Evolutionary conservation across 1,139 yeast species (phyloP), one percentile per base, ranked within the genome.

Genomic region (Debaryomycetaceae sp.): DNA sequence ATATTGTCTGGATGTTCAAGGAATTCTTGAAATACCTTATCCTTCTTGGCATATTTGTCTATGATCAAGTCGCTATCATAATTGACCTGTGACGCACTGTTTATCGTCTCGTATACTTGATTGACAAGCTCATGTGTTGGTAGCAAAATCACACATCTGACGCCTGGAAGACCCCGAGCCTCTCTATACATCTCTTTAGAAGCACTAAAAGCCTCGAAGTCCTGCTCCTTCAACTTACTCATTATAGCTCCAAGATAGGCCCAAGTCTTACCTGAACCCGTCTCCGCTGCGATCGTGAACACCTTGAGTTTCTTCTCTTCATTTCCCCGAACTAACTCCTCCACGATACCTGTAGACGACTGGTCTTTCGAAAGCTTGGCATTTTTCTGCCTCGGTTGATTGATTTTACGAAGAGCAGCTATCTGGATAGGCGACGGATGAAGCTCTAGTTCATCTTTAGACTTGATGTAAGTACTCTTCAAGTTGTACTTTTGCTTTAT

Each of bases 241-340:
- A 91, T 55, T 36, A 91, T 53, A 0, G 96, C 90, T 0, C 87
- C 81, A 48, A 91, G 62, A 59, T 91, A 93, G 0, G 97, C 90
- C 82, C 96, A 81, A 0, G 99, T 93, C 62, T 93, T 93, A 6
- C 99, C 98, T 0, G 96, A 85, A 0, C 98, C 99, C 0, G 99
- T 93, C 60, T 93, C 98, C 2, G 97, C 97, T 1, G 97, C 97
- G 46, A 93, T 64, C 3, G 95, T 81, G 66, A 82, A 89, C 0
- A 85, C 76, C 53, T 83, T 83, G 38, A 82, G 63, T 47, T 75
- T 71, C 14, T 61, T 64, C 27, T 47, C 46, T 49, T 69, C 72
- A 45, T 72, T 71, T 9, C 55, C 56, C 36, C 55, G 50, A 43
- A 62, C 59, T 47, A 69, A 56, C 34, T 66, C 71, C 11, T 58